Evolutionary conservation across 2,329 filamentous ascomycete species (phyloP).

Genomic region (Mariannaea elegans): DNA sequence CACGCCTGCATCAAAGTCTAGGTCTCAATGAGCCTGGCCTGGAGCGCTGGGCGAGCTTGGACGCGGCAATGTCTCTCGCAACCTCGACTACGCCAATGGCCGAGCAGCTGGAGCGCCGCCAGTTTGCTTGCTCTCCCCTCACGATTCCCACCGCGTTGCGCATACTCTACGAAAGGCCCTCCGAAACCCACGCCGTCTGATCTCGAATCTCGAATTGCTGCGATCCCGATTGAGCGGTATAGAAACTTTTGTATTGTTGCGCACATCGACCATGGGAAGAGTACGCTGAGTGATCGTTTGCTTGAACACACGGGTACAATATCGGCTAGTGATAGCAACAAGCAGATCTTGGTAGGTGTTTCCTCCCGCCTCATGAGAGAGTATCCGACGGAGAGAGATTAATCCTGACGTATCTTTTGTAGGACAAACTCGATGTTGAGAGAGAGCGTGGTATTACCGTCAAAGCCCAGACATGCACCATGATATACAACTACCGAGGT

Average conservation of each 20-base stretch:
- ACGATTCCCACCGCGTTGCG: neutral
- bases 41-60: slow-evolving; percentile 49
- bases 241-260: slow-evolving; percentile 99
- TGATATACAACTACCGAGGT: slow-evolving; percentile 90
- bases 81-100: slow-evolving; percentile 30
- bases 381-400: neutral
- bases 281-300: slow-evolving; percentile 90
- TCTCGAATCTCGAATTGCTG: slow-evolving; percentile 66
- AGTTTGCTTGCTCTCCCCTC: slow-evolving; percentile 17
- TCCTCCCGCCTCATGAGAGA: neutral
- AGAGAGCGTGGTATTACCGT: slow-evolving; percentile 96
- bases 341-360: slow-evolving; percentile 78
- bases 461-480: slow-evolving; percentile 97
- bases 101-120: slow-evolving; percentile 13
- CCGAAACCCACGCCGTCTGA: slow-evolving; percentile 45
- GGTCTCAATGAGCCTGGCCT: slow-evolving; percentile 50
- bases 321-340: slow-evolving; percentile 79
- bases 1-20: slow-evolving; percentile 29
- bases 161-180: slow-evolving; percentile 14
- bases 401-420: neutral
- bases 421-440: slow-evolving; percentile 96
- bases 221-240: slow-evolving; percentile 80
- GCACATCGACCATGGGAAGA: slow-evolving; percentile 99
- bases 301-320: slow-evolving; percentile 96
- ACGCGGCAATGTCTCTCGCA: slow-evolving; percentile 46